Conservation (phyloP, 2,329 filamentous ascomycete genomes). For the Byssothecium circinans region DNA sequence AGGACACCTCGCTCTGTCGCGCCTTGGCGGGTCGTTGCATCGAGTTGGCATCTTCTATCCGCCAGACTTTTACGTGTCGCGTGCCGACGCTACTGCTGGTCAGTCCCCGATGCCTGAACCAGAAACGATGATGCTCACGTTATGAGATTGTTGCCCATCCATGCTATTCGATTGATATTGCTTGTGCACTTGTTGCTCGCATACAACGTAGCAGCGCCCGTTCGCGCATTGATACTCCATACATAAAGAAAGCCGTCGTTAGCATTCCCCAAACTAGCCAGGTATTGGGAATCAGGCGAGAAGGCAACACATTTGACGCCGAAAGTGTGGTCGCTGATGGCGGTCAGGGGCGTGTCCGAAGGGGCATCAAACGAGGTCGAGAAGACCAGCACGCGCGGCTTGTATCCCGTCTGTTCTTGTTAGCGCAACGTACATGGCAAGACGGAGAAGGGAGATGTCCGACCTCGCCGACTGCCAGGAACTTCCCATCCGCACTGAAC, state of each 20-base stretch:
- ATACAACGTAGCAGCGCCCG: constrained; percentile 74
- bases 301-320: constrained; percentile 88
- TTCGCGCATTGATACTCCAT: constrained; percentile 83
- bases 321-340: constrained; percentile 85
- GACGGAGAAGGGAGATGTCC: constrained; percentile 17
- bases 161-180: constrained; percentile 80
- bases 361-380: constrained; percentile 74
- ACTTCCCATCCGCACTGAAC: constrained; percentile 82
- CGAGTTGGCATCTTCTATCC: constrained; percentile 67
- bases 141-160: constrained; percentile 81
- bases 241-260: constrained; percentile 95
- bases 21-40: constrained; percentile 55
- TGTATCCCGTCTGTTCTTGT: constrained; percentile 73
- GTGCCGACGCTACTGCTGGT: constrained; percentile 63
- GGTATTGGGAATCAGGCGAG: constrained; percentile 80
- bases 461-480: constrained; percentile 85
- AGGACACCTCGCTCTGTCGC: constrained; percentile 44
- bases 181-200: constrained; percentile 93
- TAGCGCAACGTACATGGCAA: constrained; percentile 21
- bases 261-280: constrained; percentile 83
- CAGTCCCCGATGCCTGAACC: not conserved
- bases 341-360: constrained; percentile 79
- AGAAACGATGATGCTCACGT: constrained; percentile 54
- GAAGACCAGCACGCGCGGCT: constrained; percentile 87
- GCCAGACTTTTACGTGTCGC: constrained; percentile 92